Base-by-base conservation (phyloP, 305 asterid genomes). In the Rubia balearica region DNA sequence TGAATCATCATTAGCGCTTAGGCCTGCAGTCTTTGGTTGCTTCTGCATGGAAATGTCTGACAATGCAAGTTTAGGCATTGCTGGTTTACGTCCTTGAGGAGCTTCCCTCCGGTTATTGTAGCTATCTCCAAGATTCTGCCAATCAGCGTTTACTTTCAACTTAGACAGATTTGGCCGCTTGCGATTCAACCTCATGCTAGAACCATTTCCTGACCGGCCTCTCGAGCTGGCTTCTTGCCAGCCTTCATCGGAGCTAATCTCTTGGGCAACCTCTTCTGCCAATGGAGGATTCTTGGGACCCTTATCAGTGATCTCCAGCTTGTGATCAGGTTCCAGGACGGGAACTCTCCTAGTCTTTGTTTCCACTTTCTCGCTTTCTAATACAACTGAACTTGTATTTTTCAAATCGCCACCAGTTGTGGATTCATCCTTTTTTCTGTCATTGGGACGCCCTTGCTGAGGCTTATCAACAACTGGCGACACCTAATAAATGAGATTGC, bases 191-290 rank as follows among this genome's bases (percentile, higher is more conserved):
- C 86, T 92, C 82, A 83, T 84, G 61, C 87, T 60, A 71, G 88
- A 73, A 63, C 83, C 85, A 75, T 81, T 86, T 60, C 86, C 90
- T 14, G 89, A 84, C 65, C 97, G 88, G 67, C 92, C 87, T 85
- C 88, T 92, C 1, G 96, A 73, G 73, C 83, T 86, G 62, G 99
- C 99, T 82, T 92, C 99, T 76, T 89, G 95, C 99, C 99, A 95
- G 67, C 96, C 99, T 74, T 90, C 93, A 60, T 89, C 98, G 33
- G 95, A 85, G 73, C 81, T 85, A 30, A 78, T 71, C 76, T 85
- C 98, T 69, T 74, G 84, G 56, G 67, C 72, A 48, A 71, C 65
- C 82, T 81, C 86, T 80, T 79, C 89, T 7, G 79, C 33, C 59
- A 76, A 70, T 46, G 80, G 76, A 71, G 55, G 79, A 68, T 74